These are phyloP conservation scores for Penicillium sclerotigenum DNA, from an alignment of 2,329 filamentous ascomycete genomes.

Conservation along the genomic window DNA sequence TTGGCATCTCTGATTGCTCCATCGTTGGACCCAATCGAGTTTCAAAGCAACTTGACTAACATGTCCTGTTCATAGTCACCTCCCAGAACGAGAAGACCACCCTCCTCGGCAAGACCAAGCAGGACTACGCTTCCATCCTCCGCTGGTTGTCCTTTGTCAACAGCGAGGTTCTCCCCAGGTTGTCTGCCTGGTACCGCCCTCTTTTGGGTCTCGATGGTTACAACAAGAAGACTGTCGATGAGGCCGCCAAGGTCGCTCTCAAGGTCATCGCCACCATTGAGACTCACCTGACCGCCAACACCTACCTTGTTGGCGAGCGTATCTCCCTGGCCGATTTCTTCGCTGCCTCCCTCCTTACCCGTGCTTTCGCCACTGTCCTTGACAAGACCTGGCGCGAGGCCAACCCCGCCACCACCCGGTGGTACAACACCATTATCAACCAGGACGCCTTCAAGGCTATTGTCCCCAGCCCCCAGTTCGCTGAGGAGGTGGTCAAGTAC, in stretches of 20 bases:
- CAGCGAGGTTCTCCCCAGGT: slow-evolving; percentile 69
- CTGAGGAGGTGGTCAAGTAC: slow-evolving; percentile 76
- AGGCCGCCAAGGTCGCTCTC: slow-evolving; percentile 65
- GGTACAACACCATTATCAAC: slow-evolving; percentile 92
- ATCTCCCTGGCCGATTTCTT: slow-evolving; percentile 96
- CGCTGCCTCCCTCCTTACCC: slow-evolving; percentile 70
- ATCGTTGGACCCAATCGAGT: slow-evolving; percentile 8
- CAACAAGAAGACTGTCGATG: slow-evolving; percentile 98
- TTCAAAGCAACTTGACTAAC: slow-evolving; percentile 25
- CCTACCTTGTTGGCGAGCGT: slow-evolving; percentile 96
- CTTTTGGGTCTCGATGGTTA: slow-evolving; percentile 78
- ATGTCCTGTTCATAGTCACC: slow-evolving; percentile 62
- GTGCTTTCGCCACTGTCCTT: slow-evolving; percentile 91
- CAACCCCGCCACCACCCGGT: slow-evolving; percentile 84
- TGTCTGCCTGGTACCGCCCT: slow-evolving; percentile 82
- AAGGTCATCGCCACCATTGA: slow-evolving; percentile 73
- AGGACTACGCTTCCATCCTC: slow-evolving; percentile 98
- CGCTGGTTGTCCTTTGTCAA: slow-evolving; percentile 99
- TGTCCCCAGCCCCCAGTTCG: slow-evolving; percentile 69
- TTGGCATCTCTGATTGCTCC: slow-evolving; percentile 15
- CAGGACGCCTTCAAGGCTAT: slow-evolving; percentile 86
- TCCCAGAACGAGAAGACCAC: slow-evolving; percentile 99
- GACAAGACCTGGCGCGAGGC: slow-evolving; percentile 81
- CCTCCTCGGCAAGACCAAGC: slow-evolving; percentile 99
- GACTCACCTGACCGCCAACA: slow-evolving; percentile 85